These are phyloP conservation scores for Globisporangium radiosum DNA, from an alignment of 352 stramenopile species.

Conservation along the genomic window DNA sequence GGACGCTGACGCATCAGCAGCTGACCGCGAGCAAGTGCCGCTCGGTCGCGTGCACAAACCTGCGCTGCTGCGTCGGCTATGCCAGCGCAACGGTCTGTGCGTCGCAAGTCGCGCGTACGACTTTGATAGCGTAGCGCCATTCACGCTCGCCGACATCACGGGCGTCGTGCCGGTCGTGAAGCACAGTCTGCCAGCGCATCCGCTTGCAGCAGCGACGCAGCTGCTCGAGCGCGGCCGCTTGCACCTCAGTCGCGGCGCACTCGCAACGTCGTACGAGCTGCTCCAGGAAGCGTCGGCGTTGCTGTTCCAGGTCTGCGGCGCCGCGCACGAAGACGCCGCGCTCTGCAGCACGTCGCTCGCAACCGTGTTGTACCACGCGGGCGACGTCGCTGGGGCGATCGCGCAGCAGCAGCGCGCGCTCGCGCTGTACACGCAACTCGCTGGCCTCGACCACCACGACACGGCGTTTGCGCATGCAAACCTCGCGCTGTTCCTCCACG, in stretches of 20 bases:
- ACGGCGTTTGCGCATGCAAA: conserved; percentile 88
- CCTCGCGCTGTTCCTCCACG: conserved; percentile 89
- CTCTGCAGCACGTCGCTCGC: conserved; percentile 90
- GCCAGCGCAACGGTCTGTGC: conserved; percentile 89
- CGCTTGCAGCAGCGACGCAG: conserved; percentile 72
- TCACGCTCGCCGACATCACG: conserved; percentile 88
- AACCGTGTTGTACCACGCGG: conserved; percentile 89
- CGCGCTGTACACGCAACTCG: conserved; percentile 88
- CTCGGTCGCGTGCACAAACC: conserved; percentile 62
- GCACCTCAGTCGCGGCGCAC: conserved; percentile 64
- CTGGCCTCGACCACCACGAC: conserved; percentile 91
- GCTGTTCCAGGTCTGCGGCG: conserved; percentile 92
- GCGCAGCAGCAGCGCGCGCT: conserved; percentile 87
- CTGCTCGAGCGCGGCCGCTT: conserved; percentile 85
- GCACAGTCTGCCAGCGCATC: conserved; percentile 76
- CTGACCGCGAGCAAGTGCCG: conserved; percentile 17
- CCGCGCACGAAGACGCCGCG: conserved; percentile 89
- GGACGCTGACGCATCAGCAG: conserved; percentile 5
- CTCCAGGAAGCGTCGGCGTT: conserved; percentile 89
- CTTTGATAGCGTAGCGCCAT: conserved; percentile 64
- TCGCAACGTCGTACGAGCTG: conserved; percentile 79
- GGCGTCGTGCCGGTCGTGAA: conserved; percentile 94
- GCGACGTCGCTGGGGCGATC: conserved; percentile 86
- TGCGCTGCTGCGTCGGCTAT: conserved; percentile 89
- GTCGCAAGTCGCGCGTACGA: conserved; percentile 89